These are phyloP conservation scores for Sphaerulina musiva DNA, from an alignment of 2,329 filamentous ascomycete species.

Conservation along the genomic window DNA sequence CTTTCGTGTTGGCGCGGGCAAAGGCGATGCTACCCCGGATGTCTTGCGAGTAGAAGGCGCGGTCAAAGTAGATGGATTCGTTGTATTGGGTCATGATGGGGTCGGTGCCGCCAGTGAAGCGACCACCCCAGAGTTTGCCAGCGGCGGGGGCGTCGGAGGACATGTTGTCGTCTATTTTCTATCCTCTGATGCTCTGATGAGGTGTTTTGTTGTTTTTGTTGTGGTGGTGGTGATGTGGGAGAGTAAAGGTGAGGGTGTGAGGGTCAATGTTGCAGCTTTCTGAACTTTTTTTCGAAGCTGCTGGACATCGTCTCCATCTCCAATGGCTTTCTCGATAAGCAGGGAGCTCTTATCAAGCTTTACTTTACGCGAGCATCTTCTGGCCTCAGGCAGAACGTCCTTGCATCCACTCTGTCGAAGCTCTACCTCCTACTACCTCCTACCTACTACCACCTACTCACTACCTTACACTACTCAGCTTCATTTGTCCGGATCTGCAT, in stretches of 20 bases:
- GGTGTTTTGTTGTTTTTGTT: background rate
- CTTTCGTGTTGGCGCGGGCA: slow-evolving; percentile 70
- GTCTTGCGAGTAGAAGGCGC: slow-evolving; percentile 70
- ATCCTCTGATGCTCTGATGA: background rate
- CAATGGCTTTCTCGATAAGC: background rate
- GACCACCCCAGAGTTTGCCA: slow-evolving; percentile 54
- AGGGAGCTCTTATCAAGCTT: background rate
- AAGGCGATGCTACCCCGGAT: slow-evolving; percentile 76
- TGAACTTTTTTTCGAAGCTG: background rate
- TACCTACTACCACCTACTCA: slow-evolving; percentile 2
- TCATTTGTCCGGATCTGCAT: background rate
- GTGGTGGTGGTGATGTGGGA: background rate
- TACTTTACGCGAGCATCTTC: background rate
- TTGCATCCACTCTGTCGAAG: slow-evolving; percentile 3
- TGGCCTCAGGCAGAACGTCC: background rate
- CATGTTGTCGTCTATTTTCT: slow-evolving; percentile 5
- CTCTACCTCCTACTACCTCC: background rate
- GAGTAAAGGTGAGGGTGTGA: too few species aligned
- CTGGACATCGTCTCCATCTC: slow-evolving; percentile 1
- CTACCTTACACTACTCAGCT: background rate
- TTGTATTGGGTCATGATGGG: slow-evolving; percentile 85
- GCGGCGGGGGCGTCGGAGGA: slow-evolving; percentile 21
- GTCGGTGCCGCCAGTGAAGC: slow-evolving; percentile 67
- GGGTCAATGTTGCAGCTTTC: background rate
- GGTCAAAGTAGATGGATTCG: slow-evolving; percentile 71